Evolutionary conservation across 352 stramenopile genomes (phyloP).

Genomic region (Phytophthora pluvialis): DNA sequence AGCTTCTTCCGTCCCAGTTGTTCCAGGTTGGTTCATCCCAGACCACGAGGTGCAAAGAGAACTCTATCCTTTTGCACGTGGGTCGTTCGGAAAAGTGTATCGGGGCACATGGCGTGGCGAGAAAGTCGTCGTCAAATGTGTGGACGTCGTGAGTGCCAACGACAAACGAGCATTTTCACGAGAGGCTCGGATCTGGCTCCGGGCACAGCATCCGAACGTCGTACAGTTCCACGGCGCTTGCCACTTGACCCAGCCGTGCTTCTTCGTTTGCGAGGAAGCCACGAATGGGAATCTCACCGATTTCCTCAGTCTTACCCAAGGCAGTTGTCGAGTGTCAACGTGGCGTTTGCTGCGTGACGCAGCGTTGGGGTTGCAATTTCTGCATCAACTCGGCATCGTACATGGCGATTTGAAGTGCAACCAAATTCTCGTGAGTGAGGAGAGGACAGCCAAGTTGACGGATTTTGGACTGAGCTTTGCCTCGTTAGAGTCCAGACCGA

Average conservation of each 20-base stretch:
- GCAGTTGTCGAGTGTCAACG: background rate
- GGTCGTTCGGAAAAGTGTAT: conserved; percentile 26
- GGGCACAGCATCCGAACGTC: conserved; percentile 16
- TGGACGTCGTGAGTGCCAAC: conserved; percentile 8
- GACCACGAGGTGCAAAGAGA: conserved; percentile 21
- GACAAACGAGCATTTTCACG: conserved; percentile 33
- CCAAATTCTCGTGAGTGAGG: conserved; percentile 26
- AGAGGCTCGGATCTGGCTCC: conserved; percentile 20
- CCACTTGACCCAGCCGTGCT: conserved; percentile 10
- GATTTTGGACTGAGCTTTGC: conserved; percentile 35
- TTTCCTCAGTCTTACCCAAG: background rate
- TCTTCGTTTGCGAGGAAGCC: conserved; percentile 30
- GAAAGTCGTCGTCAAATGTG: conserved; percentile 30
- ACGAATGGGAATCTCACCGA: conserved; percentile 1
- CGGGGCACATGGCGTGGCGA: conserved; percentile 21
- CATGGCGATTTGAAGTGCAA: conserved; percentile 34
- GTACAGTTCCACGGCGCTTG: conserved; percentile 22
- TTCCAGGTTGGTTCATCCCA: conserved; percentile 23
- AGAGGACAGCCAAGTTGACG: conserved; percentile 23
- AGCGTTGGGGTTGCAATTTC: conserved; percentile 22
- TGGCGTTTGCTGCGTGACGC: conserved; percentile 29
- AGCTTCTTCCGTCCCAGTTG: background rate
- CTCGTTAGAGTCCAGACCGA: conserved; percentile 1
- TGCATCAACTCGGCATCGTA: conserved; percentile 19
- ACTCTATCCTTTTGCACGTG: conserved; percentile 8